These are phyloP conservation scores for Aspergillus puulaauensis DNA, from an alignment of 2,329 filamentous ascomycete species.

Conservation along the genomic window DNA sequence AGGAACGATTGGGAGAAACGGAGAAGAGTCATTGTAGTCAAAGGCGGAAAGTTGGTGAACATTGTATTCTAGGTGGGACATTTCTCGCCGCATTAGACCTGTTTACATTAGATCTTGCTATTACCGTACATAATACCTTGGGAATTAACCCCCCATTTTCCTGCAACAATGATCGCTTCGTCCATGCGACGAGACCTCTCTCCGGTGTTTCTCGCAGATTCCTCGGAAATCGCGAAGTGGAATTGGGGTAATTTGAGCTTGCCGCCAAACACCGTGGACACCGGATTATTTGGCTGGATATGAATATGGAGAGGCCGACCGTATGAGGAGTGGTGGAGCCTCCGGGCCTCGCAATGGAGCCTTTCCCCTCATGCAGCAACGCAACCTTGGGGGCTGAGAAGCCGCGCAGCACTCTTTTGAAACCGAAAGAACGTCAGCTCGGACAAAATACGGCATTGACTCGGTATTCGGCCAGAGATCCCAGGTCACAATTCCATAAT, in stretches of 20 bases:
- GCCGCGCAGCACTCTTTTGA: neutral
- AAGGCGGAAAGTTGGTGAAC: constrained; percentile 69
- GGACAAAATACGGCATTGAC: constrained; percentile 2
- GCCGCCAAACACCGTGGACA: neutral
- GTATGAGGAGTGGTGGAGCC: constrained; percentile 10
- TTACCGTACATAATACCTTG: neutral
- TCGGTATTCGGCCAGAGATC: neutral
- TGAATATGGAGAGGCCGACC: neutral
- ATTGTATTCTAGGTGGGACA: constrained; percentile 57
- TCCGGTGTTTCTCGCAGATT: neutral
- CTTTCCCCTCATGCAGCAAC: constrained; percentile 4
- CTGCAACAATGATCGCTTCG: neutral
- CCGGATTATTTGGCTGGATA: neutral
- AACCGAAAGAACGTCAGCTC: neutral
- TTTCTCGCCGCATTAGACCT: neutral
- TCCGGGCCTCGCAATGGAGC: constrained; percentile 4
- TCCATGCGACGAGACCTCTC: too few species aligned
- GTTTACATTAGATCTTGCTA: constrained; percentile 5
- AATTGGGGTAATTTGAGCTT: constrained; percentile 1
- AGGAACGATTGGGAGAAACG: constrained; percentile 52
- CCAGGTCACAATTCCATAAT: neutral
- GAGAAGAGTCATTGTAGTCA: constrained; percentile 67
- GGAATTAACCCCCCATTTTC: neutral
- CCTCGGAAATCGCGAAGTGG: neutral
- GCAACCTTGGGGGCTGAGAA: neutral